These are phyloP conservation scores for Fusarium pseudoanthophilum DNA, from an alignment of 2,329 filamentous ascomycete species.

Conservation along the genomic window DNA sequence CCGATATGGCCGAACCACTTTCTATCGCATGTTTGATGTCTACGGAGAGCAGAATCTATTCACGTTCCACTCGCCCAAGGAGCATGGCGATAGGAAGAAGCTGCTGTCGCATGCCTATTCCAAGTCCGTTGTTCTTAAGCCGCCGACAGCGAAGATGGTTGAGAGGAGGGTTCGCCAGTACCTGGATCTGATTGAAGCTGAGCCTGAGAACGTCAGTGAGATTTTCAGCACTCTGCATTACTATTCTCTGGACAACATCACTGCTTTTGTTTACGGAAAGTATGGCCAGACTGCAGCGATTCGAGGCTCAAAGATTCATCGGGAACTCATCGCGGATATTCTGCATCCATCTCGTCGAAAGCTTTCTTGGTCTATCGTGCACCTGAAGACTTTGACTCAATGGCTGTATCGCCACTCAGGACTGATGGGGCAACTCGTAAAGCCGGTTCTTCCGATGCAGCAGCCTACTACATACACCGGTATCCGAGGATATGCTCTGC, in stretches of 20 bases:
- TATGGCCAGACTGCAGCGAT: constrained; percentile 28
- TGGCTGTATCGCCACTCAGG: constrained; percentile 27
- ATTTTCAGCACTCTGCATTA: constrained; percentile 35
- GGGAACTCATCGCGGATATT: constrained; percentile 25
- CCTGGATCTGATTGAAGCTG: constrained; percentile 10
- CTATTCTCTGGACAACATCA: constrained; percentile 34
- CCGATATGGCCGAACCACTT: constrained; percentile 59
- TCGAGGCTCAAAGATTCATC: constrained; percentile 14
- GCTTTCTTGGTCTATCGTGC: constrained; percentile 29
- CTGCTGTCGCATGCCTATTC: constrained; percentile 63
- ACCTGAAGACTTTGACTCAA: constrained; percentile 16
- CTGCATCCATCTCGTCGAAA: constrained; percentile 31
- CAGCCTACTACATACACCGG: constrained; percentile 35
- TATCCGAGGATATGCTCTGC: constrained; percentile 21
- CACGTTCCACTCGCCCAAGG: constrained; percentile 56
- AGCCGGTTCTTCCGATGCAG: constrained; percentile 33
- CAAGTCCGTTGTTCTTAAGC: constrained; percentile 55
- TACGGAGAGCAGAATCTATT: constrained; percentile 64
- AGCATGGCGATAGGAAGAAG: constrained; percentile 63
- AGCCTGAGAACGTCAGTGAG: constrained; percentile 26
- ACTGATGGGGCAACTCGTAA: not conserved
- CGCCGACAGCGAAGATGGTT: constrained; percentile 17
- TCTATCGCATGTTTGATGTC: constrained; percentile 67
- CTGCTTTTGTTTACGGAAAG: constrained; percentile 26
- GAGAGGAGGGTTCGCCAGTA: constrained; percentile 34